Conservation (phyloP, 257 asterid species). For the Hygrophila difformis region DNA sequence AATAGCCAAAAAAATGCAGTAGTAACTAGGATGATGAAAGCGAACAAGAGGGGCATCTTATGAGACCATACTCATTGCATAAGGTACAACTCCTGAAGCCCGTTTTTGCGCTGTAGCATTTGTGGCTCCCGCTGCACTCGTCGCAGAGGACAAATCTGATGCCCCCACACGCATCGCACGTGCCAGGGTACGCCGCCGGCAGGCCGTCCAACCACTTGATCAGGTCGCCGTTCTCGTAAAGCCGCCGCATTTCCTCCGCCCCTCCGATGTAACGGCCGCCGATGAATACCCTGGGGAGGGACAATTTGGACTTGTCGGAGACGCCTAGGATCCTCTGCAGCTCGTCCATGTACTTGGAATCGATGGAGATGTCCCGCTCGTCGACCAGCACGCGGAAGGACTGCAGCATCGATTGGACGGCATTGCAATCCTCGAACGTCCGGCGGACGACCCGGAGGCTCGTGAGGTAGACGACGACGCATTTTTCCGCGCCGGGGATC, state of each 20-base stretch:
- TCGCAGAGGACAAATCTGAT: constrained; percentile 58
- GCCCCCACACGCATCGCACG: constrained; percentile 82
- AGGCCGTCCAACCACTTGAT: constrained; percentile 56
- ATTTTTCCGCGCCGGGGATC: constrained; percentile 63
- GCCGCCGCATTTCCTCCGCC: constrained; percentile 70
- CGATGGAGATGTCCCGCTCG: constrained; percentile 93
- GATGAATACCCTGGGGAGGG: constrained; percentile 78
- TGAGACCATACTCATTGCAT: constrained; percentile 87
- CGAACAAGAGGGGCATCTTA: constrained; percentile 94
- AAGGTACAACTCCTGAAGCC: constrained; percentile 69
- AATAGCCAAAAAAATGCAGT: too few species aligned
- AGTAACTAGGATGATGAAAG: too few species aligned
- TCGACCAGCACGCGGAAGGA: constrained; percentile 64
- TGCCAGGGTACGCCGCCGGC: constrained; percentile 40
- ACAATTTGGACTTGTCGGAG: constrained; percentile 33
- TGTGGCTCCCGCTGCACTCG: constrained; percentile 79
- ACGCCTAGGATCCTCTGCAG: constrained; percentile 50
- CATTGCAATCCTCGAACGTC: constrained; percentile 80
- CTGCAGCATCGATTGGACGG: constrained; percentile 59
- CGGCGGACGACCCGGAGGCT: constrained; percentile 77
- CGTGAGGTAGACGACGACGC: constrained; percentile 68
- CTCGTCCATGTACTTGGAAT: constrained; percentile 61
- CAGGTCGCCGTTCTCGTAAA: constrained; percentile 87
- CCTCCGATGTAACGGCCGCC: constrained; percentile 94
- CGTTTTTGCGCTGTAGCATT: constrained; percentile 59